Percentiles rank a stretch among this genome's conserved stretches.
These are phyloP conservation scores for Hymenoscyphus scutula DNA, from an alignment of 2,329 filamentous ascomycete genomes.

Conservation along the genomic window DNA sequence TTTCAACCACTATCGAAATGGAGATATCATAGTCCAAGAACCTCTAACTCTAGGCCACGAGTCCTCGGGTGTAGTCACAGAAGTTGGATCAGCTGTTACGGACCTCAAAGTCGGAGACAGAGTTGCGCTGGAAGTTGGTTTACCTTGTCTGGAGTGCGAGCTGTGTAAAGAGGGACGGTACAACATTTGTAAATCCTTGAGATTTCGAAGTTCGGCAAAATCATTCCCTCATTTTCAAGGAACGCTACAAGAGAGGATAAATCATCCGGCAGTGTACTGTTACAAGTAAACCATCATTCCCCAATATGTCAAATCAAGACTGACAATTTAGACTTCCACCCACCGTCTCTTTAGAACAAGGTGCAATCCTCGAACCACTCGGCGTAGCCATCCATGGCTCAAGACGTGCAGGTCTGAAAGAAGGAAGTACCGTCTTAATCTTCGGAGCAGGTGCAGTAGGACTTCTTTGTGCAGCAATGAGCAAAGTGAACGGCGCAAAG, in stretches of 20 bases:
- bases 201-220: slow-evolving; percentile 38
- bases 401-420: slow-evolving; percentile 72
- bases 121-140: slow-evolving; percentile 90
- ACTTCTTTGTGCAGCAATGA: slow-evolving; percentile 45
- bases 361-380: slow-evolving; percentile 86
- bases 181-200: slow-evolving; percentile 76
- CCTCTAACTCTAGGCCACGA: slow-evolving; percentile 94
- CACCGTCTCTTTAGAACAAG: slow-evolving; percentile 84
- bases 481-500: slow-evolving; percentile 73
- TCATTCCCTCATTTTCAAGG: slow-evolving; percentile 38
- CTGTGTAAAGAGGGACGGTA: slow-evolving; percentile 87
- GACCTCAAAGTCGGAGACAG: slow-evolving; percentile 79
- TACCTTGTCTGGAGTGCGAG: slow-evolving; percentile 87
- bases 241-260: slow-evolving; percentile 51
- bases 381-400: slow-evolving; percentile 86
- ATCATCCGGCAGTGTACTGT: slow-evolving; percentile 93
- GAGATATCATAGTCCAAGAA: slow-evolving; percentile 86
- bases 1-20: slow-evolving; percentile 93
- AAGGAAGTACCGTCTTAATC: slow-evolving; percentile 82
- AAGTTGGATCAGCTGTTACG: slow-evolving; percentile 75
- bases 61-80: slow-evolving; percentile 79
- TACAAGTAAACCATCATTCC: slow-evolving; percentile 58
- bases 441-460: slow-evolving; percentile 95
- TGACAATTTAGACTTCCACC: slow-evolving; percentile 42
- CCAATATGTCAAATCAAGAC: neutral